phyloP scores from a whole-genome alignment of 371 early-diverging fungal genomes.

The Syncephalis plumigaleata region DNA sequence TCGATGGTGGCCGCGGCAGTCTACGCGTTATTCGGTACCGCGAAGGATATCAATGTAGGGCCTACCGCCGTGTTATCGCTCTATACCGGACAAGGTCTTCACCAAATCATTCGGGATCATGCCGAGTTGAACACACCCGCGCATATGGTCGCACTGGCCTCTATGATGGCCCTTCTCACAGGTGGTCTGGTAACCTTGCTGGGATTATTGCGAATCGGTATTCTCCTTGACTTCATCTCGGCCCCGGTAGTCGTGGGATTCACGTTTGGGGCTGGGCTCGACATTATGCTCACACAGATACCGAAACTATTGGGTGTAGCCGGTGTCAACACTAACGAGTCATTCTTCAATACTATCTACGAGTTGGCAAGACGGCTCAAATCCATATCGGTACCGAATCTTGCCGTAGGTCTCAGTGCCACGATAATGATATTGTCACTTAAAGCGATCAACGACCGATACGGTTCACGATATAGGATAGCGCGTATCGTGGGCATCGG shows the following conservation, averaged over 20 bases:
- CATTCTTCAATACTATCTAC: background rate
- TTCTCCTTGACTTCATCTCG: slow-evolving; percentile 70
- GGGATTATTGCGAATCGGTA: slow-evolving; percentile 59
- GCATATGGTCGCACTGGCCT: slow-evolving; percentile 15
- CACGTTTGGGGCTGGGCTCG: slow-evolving; percentile 53
- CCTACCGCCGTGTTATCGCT: slow-evolving; percentile 73
- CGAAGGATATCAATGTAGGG: slow-evolving; percentile 73
- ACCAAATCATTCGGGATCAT: slow-evolving; percentile 30
- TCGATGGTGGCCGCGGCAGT: slow-evolving; percentile 55
- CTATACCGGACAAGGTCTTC: too few relatives aligned
- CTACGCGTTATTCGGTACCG: slow-evolving; percentile 65
- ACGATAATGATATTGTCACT: background rate
- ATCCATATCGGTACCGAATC: background rate
- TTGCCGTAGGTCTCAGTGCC: background rate
- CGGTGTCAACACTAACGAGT: background rate
- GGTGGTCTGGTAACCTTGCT: slow-evolving; percentile 43
- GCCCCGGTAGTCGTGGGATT: slow-evolving; percentile 55
- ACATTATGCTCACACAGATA: slow-evolving; percentile 34
- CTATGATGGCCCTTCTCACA: slow-evolving; percentile 33
- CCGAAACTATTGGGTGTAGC: background rate
- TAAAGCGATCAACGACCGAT: background rate
- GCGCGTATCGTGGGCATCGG: background rate
- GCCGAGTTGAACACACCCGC: slow-evolving; percentile 16
- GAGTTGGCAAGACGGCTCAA: background rate
- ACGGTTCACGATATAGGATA: background rate